Evolutionary conservation across 495 filamentous ascomycete genomes (phyloP).

Genomic region (Penicillium pulvis): DNA sequence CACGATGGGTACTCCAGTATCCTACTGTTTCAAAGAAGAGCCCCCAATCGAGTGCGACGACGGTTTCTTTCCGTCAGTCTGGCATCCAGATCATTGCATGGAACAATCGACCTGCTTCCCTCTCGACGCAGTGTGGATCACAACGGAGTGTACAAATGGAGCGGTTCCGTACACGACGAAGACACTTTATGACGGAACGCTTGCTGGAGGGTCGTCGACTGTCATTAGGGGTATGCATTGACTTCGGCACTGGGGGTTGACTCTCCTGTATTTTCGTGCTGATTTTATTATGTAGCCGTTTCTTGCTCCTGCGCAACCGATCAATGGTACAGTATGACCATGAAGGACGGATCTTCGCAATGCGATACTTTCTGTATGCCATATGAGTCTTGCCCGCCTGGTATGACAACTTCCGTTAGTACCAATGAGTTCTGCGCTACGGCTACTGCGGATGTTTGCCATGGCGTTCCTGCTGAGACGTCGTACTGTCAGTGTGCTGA

Average conservation of each 20-base stretch:
- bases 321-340: slow-evolving; percentile 30
- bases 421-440: slow-evolving; percentile 22
- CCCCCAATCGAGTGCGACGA: slow-evolving; percentile 21
- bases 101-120: slow-evolving; percentile 31
- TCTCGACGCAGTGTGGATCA: slow-evolving; percentile 28
- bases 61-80: slow-evolving; percentile 30
- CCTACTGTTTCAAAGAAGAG: slow-evolving; percentile 23
- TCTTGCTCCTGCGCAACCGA: slow-evolving; percentile 25
- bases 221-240: slow-evolving; percentile 21
- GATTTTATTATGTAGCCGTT: slow-evolving; percentile 13
- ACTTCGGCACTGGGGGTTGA: neutral
- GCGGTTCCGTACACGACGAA: slow-evolving; percentile 23
- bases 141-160: slow-evolving; percentile 30
- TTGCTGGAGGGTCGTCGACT: slow-evolving; percentile 24
- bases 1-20: slow-evolving; percentile 27
- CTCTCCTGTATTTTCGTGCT: neutral
- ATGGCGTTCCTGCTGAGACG: slow-evolving; percentile 7
- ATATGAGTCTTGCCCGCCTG: slow-evolving; percentile 21
- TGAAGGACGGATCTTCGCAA: slow-evolving; percentile 6
- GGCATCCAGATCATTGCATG: slow-evolving; percentile 35
- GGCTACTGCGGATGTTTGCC: slow-evolving; percentile 15
- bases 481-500: slow-evolving; percentile 20
- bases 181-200: slow-evolving; percentile 25
- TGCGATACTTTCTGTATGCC: slow-evolving; percentile 34
- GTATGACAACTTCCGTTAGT: slow-evolving; percentile 22